A percentile compares a stretch with the other conserved stretches of the same genome.
Conservation (phyloP, 2,329 filamentous ascomycete genomes). For the Cladosporium austrohemisphaericum region DNA sequence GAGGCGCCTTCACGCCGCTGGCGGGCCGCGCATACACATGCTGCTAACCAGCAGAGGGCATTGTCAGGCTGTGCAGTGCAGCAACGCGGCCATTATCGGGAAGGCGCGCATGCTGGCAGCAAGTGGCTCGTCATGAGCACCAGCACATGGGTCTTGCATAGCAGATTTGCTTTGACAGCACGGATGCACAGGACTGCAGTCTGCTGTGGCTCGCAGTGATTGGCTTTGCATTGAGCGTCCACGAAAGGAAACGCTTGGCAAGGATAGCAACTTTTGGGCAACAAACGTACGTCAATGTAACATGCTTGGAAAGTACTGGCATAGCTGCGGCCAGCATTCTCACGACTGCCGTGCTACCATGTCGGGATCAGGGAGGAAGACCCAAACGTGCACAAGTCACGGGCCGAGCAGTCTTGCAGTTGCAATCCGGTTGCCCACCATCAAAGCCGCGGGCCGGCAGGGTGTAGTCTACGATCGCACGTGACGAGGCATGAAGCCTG, state of each 20-base stretch:
- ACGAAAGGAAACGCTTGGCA: not conserved
- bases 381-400: conserved; percentile 1
- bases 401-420: conserved; percentile 7
- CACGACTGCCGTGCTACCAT: conserved; percentile 7
- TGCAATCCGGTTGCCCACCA: not conserved
- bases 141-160: conserved; percentile 13
- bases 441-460: conserved; percentile 6
- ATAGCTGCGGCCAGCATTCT: conserved; percentile 7
- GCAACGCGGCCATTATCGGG: conserved; percentile 8
- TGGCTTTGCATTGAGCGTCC: not conserved
- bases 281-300: conserved; percentile 10
- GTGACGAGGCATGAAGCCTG: not conserved
- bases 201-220: conserved; percentile 1
- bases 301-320: conserved; percentile 7
- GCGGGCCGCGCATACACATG: conserved; percentile 14
- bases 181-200: conserved; percentile 6
- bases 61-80: conserved; percentile 16
- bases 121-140: conserved; percentile 12
- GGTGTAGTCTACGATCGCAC: not conserved
- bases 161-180: conserved; percentile 14
- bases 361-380: conserved; percentile 11
- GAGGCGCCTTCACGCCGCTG: conserved; percentile 2
- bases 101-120: conserved; percentile 12
- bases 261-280: conserved; percentile 9
- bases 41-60: conserved; percentile 14